Evolutionary conservation across 2,329 filamentous ascomycete species (phyloP), one percentile per base, ranked within the genome.

Genomic region (Shiraia sp.): DNA sequence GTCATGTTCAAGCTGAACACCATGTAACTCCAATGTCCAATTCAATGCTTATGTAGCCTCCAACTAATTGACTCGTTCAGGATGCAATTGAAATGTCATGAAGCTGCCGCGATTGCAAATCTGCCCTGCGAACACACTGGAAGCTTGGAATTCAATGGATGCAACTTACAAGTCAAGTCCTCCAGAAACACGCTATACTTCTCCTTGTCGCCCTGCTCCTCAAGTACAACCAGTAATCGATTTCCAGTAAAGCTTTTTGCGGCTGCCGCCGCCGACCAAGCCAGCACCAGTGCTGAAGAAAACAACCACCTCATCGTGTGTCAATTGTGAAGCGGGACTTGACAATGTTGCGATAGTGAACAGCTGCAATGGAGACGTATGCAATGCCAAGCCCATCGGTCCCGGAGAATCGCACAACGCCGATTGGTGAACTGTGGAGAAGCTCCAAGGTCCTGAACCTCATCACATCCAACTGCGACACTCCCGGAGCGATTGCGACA

Each of bases 221-320:
- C 92, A 38, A 96, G 73, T 45, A 99, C 80, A 47, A 95, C 90
- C 63, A 99, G 78, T 71, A 97, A 73, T 66, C 90, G 82, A 70
- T 81, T 82, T 46, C 92, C 93, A 34, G 83, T 79, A 51, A 85
- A 86, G 75, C 91, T 96, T 62, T 87, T 74, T 42, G 90, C 90
- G 69, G 86, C 81, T 55, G 82, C 87, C 43, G 83, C 75, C 63
- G 85, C 79, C 51, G 82, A 74, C 50, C 88, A 77, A 51, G 82
- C 76, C 61, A 90, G 74, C 47, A 89, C 71, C 53, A 90, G 73
- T 19, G 49, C 41, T 65, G 88, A 78, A 60, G 86, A 85, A 73
- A 87, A 71, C 66, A 86, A 73, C 76, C 85, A 87, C 80, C 83
- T 81, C 89, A 95, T 93, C 55, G 66, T 83, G 67, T 83, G 66